phyloP scores from a whole-genome alignment of 1,284 basidiomycete species.

The Cryptococcus maquisensis region DNA sequence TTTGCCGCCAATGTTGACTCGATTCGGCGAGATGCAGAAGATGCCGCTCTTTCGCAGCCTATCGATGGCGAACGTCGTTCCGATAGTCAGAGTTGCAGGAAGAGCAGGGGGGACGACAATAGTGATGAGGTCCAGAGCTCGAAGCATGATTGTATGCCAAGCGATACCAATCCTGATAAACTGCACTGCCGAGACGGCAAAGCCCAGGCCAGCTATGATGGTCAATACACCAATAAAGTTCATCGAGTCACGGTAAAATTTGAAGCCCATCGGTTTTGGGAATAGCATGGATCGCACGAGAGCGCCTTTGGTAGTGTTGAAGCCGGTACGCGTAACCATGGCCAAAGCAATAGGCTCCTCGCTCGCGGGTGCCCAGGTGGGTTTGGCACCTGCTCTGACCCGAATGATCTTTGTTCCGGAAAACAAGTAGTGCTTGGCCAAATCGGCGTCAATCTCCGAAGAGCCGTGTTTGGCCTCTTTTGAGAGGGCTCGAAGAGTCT shows the following conservation, averaged over 20 bases:
- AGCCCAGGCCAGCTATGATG: slow-evolving; percentile 80
- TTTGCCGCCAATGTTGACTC: slow-evolving; percentile 95
- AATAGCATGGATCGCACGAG: slow-evolving; percentile 96
- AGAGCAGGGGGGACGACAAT: slow-evolving; percentile 97
- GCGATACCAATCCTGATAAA: slow-evolving; percentile 84
- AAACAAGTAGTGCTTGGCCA: slow-evolving; percentile 83
- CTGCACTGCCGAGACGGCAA: slow-evolving; percentile 81
- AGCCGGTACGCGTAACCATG: slow-evolving; percentile 88
- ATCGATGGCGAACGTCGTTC: slow-evolving; percentile 90
- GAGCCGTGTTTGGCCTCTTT: slow-evolving; percentile 55
- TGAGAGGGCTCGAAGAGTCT: slow-evolving; percentile 63
- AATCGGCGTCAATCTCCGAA: slow-evolving; percentile 64
- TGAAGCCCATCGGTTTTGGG: slow-evolving; percentile 96
- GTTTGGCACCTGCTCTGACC: slow-evolving; percentile 62
- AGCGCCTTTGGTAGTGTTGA: slow-evolving; percentile 97
- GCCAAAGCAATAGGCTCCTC: slow-evolving; percentile 68
- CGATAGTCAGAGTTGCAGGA: slow-evolving; percentile 95
- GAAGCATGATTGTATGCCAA: slow-evolving; percentile 86
- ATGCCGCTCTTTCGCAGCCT: slow-evolving; percentile 84
- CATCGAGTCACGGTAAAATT: slow-evolving; percentile 96
- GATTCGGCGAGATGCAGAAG: slow-evolving; percentile 94
- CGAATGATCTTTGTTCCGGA: slow-evolving; percentile 89
- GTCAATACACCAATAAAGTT: slow-evolving; percentile 92
- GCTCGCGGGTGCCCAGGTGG: slow-evolving; percentile 51
- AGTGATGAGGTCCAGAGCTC: slow-evolving; percentile 95